Base-by-base conservation (phyloP, 2,329 filamentous ascomycete species). In the Pseudogymnoascus sp. region DNA sequence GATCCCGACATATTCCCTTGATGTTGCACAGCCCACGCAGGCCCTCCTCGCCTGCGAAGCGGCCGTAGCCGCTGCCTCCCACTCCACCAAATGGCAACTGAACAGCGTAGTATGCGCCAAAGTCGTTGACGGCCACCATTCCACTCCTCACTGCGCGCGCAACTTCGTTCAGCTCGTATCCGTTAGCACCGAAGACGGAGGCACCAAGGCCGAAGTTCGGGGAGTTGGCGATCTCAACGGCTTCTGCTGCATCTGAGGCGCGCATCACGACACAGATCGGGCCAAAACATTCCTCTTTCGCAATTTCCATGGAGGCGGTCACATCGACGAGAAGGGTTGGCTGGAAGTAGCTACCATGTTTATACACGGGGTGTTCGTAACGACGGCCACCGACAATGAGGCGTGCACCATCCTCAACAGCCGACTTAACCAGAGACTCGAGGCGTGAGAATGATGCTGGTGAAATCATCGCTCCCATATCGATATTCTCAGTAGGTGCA, bases 121-220 rank as follows among this genome's bases (percentile, higher is more conserved):
- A 99, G 78, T 99, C 95, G 74, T 99, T 99, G 69, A 99, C 85
- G 23, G 91, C 87, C 0, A 97, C 90, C 89, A 96, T 97, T 50
- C 95, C 95, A 0, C 89, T 87, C 66, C 88, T 85, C 61, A 97
- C 81, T 23, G 85, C 84, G 19, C 76, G 76, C 1, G 93, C 85
- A 28, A 96, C 85, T 15, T 78, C 78, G 15, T 82, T 76, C 1
- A 96, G 79, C 60, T 85, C 82, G 1, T 80, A 79, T 64, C 84
- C 81, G 65, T 87, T 83, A 61, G 83, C 80, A 35, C 93, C 95
- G 74, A 96, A 97, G 38, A 99, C 90, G 42, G 88, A 91, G 44
- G 91, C 88, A 62, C 95, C 95, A 47, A 99, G 89, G 2, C 89
- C 93, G 73, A 95, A 97, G 62, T 84, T 76, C 0, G 92, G 91